Percentiles rank a stretch among this genome's conserved stretches.
These are phyloP conservation scores for Sclerotinia sclerotiorum DNA, from an alignment of 2,329 filamentous ascomycete species.

Conservation along the genomic window DNA sequence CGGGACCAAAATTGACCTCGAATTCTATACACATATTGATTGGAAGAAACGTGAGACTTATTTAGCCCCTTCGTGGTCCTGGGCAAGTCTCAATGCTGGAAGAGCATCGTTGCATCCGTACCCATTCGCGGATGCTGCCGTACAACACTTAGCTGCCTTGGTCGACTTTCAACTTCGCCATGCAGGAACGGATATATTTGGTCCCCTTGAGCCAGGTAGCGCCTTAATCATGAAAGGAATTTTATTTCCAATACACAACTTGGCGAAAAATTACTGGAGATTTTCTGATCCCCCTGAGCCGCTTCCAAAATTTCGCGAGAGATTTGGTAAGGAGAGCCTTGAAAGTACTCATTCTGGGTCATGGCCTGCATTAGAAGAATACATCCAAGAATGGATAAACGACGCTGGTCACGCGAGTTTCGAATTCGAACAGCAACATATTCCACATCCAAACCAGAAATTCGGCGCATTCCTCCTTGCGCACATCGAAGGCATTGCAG, in stretches of 20 bases:
- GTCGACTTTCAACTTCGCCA: slow-evolving; percentile 19
- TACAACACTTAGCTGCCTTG: slow-evolving; percentile 21
- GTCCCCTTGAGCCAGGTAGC: slow-evolving; percentile 12
- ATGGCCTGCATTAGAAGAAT: slow-evolving; percentile 21
- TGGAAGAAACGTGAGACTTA: slow-evolving; percentile 22
- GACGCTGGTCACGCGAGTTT: slow-evolving; percentile 16
- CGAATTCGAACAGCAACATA: slow-evolving; percentile 29
- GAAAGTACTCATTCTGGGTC: not conserved
- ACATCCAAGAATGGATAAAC: slow-evolving; percentile 21
- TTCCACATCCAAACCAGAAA: slow-evolving; percentile 23
- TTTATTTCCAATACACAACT: slow-evolving; percentile 16
- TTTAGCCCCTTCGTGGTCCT: slow-evolving; percentile 27
- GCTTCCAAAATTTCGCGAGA: slow-evolving; percentile 1
- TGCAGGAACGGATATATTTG: slow-evolving; percentile 14
- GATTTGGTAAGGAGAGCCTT: not conserved
- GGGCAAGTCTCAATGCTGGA: slow-evolving; percentile 27
- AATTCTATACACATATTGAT: slow-evolving; percentile 18
- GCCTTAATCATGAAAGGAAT: slow-evolving; percentile 17
- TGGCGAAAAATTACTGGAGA: slow-evolving; percentile 19
- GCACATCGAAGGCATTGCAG: slow-evolving; percentile 21
- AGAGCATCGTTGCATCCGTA: slow-evolving; percentile 8
- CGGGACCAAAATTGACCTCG: not conserved
- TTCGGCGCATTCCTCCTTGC: slow-evolving; percentile 25
- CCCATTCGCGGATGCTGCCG: slow-evolving; percentile 5
- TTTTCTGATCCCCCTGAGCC: slow-evolving; percentile 11